Base-by-base conservation (phyloP, 2,329 filamentous ascomycete species). In the Ceratocystis eucalypticola region DNA sequence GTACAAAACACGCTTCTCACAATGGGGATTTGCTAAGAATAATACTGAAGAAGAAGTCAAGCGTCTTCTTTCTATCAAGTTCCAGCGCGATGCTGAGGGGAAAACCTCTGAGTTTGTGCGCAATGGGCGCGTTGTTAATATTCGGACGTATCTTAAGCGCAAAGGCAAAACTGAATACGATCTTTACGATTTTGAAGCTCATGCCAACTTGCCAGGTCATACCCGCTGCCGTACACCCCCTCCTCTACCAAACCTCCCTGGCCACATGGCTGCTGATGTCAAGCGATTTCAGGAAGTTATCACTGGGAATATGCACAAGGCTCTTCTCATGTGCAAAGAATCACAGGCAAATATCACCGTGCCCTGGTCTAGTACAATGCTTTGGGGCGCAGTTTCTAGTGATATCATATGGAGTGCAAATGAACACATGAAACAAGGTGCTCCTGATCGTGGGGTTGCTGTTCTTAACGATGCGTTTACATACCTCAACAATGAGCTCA, bases 21-120 rank as follows among this genome's bases (percentile, higher is more conserved):
- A 81, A 68, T 82, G 80, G 80, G 79, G 79, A 0, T 82, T 82
- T 68, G 79, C 79, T 50, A 82, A 82, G 73, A 81, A 82, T 67
- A 81, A 81, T 68, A 81, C 79, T 53, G 80, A 81, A 67, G 79
- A 80, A 30, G 80, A 81, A 66, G 79, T 81, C 6, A 80, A 80
- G 70, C 75, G 77, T 20, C 73, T 82, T 62, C 72, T 82, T 7
- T 79, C 78, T 48, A 78, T 80, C 72, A 81, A 81, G 68, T 80
- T 80, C 59, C 78, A 81, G 70, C 78, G 80, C 55, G 79, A 80
- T 70, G 80, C 80, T 3, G 77, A 80, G 69, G 80, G 80, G 67
- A 82, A 82, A 69, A 77, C 80, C 33, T 80, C 80, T 0, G 77
- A 80, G 63, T 82, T 82, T 68, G 78, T 80, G 50, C 78, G 80